Evolutionary conservation across 257 asterid genomes (phyloP).

Genomic region (Solanum chiquidenum): DNA sequence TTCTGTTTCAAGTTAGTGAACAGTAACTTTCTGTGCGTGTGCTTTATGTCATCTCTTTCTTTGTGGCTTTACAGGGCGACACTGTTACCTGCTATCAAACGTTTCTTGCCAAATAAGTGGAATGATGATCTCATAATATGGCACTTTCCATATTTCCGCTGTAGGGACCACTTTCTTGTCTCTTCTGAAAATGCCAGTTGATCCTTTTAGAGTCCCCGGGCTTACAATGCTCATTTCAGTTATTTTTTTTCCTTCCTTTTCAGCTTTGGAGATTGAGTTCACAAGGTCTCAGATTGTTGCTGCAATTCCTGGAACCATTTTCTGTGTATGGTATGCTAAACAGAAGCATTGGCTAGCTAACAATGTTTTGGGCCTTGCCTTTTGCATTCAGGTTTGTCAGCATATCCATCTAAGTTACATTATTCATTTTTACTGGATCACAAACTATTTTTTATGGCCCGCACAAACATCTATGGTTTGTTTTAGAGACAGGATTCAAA

Average conservation of each 20-base stretch:
- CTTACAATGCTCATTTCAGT: not conserved
- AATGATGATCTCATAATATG: constrained; percentile 58
- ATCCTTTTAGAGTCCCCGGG: not conserved
- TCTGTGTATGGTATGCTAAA: constrained; percentile 92
- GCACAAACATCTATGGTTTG: not conserved
- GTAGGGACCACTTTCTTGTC: constrained; percentile 20
- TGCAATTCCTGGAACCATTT: constrained; percentile 88
- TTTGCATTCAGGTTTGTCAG: constrained; percentile 76
- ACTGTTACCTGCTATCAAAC: constrained; percentile 59
- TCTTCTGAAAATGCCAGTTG: not conserved
- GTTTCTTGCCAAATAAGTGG: constrained; percentile 75
- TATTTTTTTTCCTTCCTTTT: constrained; percentile 11
- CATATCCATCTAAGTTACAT: not conserved
- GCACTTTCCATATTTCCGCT: constrained; percentile 65
- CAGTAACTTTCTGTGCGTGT: not conserved
- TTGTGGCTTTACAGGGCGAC: constrained; percentile 66
- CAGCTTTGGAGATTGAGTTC: constrained; percentile 91
- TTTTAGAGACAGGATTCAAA: not conserved
- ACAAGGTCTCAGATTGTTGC: constrained; percentile 80
- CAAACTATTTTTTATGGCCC: not conserved
- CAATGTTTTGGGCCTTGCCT: constrained; percentile 88
- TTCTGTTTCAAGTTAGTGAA: not conserved
- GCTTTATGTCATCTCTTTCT: not conserved
- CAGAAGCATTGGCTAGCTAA: constrained; percentile 99
- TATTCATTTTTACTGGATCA: not conserved